These are phyloP conservation scores for Microstegium vimineum DNA, from an alignment of 176 grass and related monocot species.

Conservation along the genomic window DNA sequence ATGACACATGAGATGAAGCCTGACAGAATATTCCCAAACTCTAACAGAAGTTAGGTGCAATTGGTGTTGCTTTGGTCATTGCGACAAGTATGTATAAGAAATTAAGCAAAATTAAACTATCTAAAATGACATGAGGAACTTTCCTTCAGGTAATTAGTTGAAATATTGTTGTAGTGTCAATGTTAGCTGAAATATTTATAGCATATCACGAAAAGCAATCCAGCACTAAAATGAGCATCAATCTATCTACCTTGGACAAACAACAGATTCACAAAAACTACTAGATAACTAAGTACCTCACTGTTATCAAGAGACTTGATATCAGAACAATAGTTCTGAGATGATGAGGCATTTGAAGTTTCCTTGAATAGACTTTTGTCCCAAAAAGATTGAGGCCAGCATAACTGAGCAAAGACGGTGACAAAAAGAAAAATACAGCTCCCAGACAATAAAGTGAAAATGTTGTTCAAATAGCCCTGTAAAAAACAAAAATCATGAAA, in stretches of 20 bases:
- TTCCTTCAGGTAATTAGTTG: not conserved
- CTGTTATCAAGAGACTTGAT: slow-evolving; percentile 40
- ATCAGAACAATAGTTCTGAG: slow-evolving; percentile 41
- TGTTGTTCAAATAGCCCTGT: slow-evolving; percentile 59
- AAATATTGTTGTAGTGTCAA: not conserved
- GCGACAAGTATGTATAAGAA: not conserved
- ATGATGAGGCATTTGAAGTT: slow-evolving; percentile 36
- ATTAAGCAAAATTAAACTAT: not conserved
- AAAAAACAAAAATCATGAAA: not conserved
- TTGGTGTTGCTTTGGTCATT: not conserved
- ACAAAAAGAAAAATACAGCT: slow-evolving; percentile 57
- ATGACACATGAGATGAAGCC: not conserved
- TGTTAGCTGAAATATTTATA: not conserved
- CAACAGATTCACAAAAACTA: not conserved
- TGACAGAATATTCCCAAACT: not conserved
- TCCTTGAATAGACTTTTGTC: slow-evolving; percentile 34
- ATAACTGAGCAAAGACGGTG: slow-evolving; percentile 47
- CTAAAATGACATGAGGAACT: not conserved
- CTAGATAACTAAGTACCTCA: slow-evolving; percentile 46
- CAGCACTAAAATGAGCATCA: not conserved
- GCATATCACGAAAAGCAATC: not conserved
- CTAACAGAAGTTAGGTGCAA: not conserved
- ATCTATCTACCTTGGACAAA: not conserved
- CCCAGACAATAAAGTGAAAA: slow-evolving; percentile 52
- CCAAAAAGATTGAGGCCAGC: slow-evolving; percentile 40